phyloP scores from a whole-genome alignment of 306 rosid genomes.

The Parietaria judaica region DNA sequence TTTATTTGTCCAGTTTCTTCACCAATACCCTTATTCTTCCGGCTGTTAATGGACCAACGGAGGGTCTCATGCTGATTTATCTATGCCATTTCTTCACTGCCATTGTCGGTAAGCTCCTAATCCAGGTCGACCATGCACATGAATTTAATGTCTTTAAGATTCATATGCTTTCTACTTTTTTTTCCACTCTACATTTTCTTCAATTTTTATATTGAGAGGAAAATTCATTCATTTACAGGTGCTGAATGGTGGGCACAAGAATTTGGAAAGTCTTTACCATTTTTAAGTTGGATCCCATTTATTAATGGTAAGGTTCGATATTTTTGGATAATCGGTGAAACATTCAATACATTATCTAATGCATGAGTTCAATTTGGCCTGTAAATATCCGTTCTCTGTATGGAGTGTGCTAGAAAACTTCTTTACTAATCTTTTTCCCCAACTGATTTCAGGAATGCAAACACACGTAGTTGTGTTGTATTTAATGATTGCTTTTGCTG shows the following conservation, averaged over 20 bases:
- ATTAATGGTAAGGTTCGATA: constrained; percentile 41
- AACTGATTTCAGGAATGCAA: constrained; percentile 43
- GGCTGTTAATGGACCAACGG: constrained; percentile 88
- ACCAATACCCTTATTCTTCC: constrained; percentile 88
- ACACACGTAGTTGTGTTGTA: constrained; percentile 38
- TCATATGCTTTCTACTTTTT: neutral
- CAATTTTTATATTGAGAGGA: neutral
- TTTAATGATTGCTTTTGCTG: constrained; percentile 65
- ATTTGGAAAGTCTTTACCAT: constrained; percentile 62
- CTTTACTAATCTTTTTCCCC: constrained; percentile 7
- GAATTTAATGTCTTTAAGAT: constrained; percentile 1
- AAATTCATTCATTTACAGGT: constrained; percentile 39
- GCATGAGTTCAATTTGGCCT: neutral
- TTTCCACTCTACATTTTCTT: neutral
- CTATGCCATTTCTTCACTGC: constrained; percentile 68
- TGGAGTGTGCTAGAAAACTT: neutral
- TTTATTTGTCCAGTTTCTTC: constrained; percentile 55
- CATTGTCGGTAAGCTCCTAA: constrained; percentile 59
- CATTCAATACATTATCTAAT: neutral
- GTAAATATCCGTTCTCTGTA: neutral
- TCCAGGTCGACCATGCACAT: constrained; percentile 10
- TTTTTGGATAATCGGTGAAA: constrained; percentile 1
- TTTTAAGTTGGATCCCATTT: constrained; percentile 69
- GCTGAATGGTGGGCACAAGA: constrained; percentile 86
- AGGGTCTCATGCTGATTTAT: constrained; percentile 87